Conservation (phyloP, 257 asterid genomes). For the Solanum chiquidenum region DNA sequence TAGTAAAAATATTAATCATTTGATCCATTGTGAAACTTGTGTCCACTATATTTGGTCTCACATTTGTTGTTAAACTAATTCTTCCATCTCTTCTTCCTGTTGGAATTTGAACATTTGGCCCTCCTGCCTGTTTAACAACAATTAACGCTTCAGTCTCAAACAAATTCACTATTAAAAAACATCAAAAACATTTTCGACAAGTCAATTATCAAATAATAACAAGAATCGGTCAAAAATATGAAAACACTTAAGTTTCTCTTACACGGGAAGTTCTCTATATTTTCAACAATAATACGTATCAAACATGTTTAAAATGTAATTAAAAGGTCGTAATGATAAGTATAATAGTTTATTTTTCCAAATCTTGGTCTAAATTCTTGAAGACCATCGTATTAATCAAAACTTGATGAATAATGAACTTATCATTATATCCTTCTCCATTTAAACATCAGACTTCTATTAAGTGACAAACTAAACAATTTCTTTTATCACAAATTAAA, state of each 20-base stretch:
- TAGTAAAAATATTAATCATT: slow-evolving; percentile 43
- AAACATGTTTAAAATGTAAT: neutral
- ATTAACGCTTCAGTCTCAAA: neutral
- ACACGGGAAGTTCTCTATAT: no score
- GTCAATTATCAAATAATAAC: neutral
- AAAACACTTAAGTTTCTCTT: neutral
- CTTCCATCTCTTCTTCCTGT: slow-evolving; percentile 71
- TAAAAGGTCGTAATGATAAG: neutral
- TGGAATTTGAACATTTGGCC: slow-evolving; percentile 51
- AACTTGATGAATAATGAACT: neutral
- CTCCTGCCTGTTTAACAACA: slow-evolving; percentile 47
- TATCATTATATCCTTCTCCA: neutral
- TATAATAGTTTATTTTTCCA: neutral
- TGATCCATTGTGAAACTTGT: slow-evolving; percentile 64
- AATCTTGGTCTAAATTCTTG: neutral
- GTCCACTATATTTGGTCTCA: slow-evolving; percentile 66
- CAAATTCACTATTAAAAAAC: neutral
- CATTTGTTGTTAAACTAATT: slow-evolving; percentile 43
- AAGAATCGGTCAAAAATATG: neutral
- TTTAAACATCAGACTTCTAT: neutral
- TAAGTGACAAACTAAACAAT: neutral
- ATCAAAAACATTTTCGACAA: rapidly evolving
- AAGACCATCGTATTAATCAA: neutral
- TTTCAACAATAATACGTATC: neutral
- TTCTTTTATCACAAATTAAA: neutral